Conservation (phyloP, 805 yeast genomes). For the Cyberlindnera xylosilytica region DNA sequence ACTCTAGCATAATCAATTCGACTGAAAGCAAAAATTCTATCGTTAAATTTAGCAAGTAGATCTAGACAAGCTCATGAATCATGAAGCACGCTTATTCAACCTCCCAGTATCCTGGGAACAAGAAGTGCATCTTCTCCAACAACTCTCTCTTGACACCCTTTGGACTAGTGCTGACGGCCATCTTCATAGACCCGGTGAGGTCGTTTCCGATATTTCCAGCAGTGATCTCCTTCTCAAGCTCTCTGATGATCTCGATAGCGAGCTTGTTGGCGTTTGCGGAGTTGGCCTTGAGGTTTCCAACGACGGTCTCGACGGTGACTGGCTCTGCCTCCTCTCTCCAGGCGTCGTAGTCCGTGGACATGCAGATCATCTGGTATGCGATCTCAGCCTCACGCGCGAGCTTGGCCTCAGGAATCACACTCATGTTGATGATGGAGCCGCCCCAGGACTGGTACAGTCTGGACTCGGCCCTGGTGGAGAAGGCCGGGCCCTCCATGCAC, state of each 20-base stretch:
- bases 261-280: conserved; percentile 79
- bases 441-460: conserved; percentile 83
- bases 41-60: too few relatives aligned
- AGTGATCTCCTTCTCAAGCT: conserved; percentile 58
- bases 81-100: conserved; percentile 10
- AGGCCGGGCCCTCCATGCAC: conserved; percentile 99
- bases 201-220: conserved; percentile 66
- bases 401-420: conserved; percentile 95
- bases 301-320: conserved; percentile 96
- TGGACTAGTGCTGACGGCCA: conserved; percentile 73
- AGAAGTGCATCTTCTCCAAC: conserved; percentile 74
- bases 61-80: too few relatives aligned
- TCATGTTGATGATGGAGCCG: conserved; percentile 95
- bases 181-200: conserved; percentile 73
- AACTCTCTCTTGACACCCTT: conserved; percentile 70
- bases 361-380: conserved; percentile 95
- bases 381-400: conserved; percentile 97
- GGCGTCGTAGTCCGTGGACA: conserved; percentile 98
- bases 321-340: conserved; percentile 96
- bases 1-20: background rate
- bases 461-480: conserved; percentile 95
- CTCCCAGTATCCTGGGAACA: conserved; percentile 93
- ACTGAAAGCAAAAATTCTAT: background rate
- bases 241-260: conserved; percentile 65
- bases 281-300: conserved; percentile 85